A percentile compares a stretch with the other conserved stretches of the same genome.
These are phyloP conservation scores for Orbilia ellipsospora DNA, from an alignment of 2,329 filamentous ascomycete species.

Conservation along the genomic window DNA sequence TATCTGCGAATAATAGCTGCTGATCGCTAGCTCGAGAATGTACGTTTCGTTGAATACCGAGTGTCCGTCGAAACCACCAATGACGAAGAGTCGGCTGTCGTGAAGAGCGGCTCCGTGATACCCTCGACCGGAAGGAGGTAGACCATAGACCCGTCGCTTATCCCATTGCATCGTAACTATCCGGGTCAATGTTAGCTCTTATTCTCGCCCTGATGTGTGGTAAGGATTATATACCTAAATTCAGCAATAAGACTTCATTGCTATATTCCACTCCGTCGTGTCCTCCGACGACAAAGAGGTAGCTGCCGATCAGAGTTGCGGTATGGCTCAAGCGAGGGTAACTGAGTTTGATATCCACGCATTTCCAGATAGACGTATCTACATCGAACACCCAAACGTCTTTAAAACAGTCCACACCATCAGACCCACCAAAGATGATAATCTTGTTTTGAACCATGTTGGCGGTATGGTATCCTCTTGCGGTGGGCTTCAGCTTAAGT, in stretches of 20 bases:
- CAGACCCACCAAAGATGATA: constrained; percentile 76
- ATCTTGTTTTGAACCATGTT: constrained; percentile 79
- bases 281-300: constrained; percentile 76
- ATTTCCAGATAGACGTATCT: constrained; percentile 71
- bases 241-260: constrained; percentile 75
- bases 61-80: constrained; percentile 73
- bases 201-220: neutral
- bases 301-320: constrained; percentile 75
- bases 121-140: constrained; percentile 72
- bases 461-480: constrained; percentile 76
- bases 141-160: constrained; percentile 72
- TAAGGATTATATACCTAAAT: constrained; percentile 64
- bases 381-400: constrained; percentile 80
- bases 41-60: constrained; percentile 76
- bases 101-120: constrained; percentile 76
- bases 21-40: constrained; percentile 75
- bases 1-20: constrained; percentile 79
- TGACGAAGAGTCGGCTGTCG: constrained; percentile 72
- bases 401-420: constrained; percentile 77
- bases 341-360: constrained; percentile 71
- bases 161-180: constrained; percentile 79
- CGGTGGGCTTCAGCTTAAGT: constrained; percentile 66
- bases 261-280: constrained; percentile 77
- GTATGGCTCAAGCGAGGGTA: constrained; percentile 75
- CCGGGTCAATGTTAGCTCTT: neutral